Percentiles rank a stretch among this genome's conserved stretches.
phyloP scores from a whole-genome alignment of 2,329 filamentous ascomycete genomes.

The Metarhizium sp. region DNA sequence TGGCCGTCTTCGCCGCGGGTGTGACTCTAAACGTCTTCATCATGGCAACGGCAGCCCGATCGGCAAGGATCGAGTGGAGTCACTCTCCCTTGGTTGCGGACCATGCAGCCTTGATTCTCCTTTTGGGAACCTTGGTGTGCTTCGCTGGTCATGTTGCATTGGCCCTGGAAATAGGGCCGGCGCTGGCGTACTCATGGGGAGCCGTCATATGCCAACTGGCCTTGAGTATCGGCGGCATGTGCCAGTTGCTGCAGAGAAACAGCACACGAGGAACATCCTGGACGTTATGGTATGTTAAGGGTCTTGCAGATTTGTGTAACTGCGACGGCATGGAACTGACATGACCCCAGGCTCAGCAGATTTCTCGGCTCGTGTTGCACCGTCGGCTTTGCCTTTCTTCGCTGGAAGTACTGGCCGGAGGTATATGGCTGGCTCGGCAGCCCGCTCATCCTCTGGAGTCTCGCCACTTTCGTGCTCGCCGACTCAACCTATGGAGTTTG shows the following conservation, averaged over 20 bases:
- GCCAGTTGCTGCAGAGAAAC: constrained; percentile 8
- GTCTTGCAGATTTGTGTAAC: too few relatives aligned
- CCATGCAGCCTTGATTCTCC: constrained; percentile 5
- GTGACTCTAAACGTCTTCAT: constrained; percentile 8
- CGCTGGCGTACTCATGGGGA: constrained; percentile 9
- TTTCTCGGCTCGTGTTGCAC: constrained; percentile 9
- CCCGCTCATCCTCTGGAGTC: constrained; percentile 8
- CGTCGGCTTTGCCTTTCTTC: constrained; percentile 7
- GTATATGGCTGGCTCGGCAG: constrained; percentile 6
- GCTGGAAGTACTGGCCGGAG: constrained; percentile 9
- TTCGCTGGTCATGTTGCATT: constrained; percentile 9
- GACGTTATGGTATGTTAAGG: constrained; percentile 6
- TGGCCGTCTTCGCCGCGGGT: constrained; percentile 6
- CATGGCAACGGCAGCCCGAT: constrained; percentile 7
- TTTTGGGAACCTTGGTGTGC: constrained; percentile 6
- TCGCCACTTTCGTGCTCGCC: constrained; percentile 3
- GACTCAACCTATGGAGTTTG: constrained; percentile 8
- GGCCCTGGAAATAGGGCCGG: constrained; percentile 9
- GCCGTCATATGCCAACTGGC: constrained; percentile 9
- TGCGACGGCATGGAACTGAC: not conserved
- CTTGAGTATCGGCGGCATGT: constrained; percentile 8
- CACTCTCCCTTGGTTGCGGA: constrained; percentile 8
- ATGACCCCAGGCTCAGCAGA: constrained; percentile 5
- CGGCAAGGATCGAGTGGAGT: constrained; percentile 6
- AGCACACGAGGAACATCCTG: constrained; percentile 7